These are phyloP conservation scores for Pythium grandisporangium DNA, from an alignment of 352 stramenopile species.

Conservation along the genomic window DNA sequence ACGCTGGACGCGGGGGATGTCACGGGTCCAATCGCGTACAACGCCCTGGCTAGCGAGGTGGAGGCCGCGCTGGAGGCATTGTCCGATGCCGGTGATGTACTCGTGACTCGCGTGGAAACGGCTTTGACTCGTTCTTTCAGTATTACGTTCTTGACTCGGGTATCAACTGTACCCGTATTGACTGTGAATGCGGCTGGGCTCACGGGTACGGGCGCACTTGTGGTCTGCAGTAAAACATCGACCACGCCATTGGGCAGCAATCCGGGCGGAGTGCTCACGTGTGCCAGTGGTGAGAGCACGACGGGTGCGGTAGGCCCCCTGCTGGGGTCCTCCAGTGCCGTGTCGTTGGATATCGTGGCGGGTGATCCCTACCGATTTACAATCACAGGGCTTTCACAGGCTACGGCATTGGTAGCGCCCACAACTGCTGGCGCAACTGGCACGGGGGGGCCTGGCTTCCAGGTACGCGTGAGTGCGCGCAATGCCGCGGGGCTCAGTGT, in stretches of 20 bases:
- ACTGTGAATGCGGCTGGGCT: constrained; percentile 26
- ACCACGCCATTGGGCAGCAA: constrained; percentile 13
- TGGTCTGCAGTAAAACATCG: constrained; percentile 41
- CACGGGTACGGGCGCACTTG: constrained; percentile 19
- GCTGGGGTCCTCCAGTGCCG: constrained; percentile 19
- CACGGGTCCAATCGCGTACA: constrained; percentile 46
- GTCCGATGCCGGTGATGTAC: constrained; percentile 70
- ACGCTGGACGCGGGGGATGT: constrained; percentile 27
- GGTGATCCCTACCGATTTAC: constrained; percentile 44
- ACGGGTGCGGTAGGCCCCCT: constrained; percentile 12
- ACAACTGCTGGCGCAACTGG: constrained; percentile 22
- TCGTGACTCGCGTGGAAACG: constrained; percentile 27
- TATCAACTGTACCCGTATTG: constrained; percentile 19
- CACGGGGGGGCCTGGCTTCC: constrained; percentile 33
- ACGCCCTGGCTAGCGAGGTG: constrained; percentile 60
- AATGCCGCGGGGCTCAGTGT: constrained; percentile 57
- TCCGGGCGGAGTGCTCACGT: constrained; percentile 32
- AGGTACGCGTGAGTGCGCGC: constrained; percentile 50
- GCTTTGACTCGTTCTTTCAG: constrained; percentile 27
- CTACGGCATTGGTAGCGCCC: constrained; percentile 16
- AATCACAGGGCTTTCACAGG: constrained; percentile 37
- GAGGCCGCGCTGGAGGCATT: constrained; percentile 75
- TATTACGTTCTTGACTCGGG: constrained; percentile 49
- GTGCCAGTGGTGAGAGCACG: constrained; percentile 34
- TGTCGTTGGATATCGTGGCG: constrained; percentile 35